Evolutionary conservation across 1,284 basidiomycete species (phyloP), one percentile per base, ranked within the genome.

Genomic region (Pseudozyma hubeiensis): DNA sequence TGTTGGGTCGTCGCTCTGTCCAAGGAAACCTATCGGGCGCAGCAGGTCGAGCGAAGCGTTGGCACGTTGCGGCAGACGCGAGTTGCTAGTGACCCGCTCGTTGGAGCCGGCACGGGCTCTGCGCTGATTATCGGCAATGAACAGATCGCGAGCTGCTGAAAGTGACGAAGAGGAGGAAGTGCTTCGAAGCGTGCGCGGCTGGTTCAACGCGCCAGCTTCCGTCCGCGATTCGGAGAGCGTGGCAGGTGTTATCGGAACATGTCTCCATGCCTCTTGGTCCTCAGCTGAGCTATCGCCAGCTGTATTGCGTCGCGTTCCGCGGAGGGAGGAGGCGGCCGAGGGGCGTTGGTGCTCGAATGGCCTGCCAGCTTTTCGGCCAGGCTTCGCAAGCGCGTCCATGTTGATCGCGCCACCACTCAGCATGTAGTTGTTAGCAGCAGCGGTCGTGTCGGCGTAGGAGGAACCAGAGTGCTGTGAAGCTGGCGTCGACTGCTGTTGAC

Each of bases 131-230:
- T 44, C 56, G 8, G 53, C 51, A 6, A 46, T 13, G 34, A 41
- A 53, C 4, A 53, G 50, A 7, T 60, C 53, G 13, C 55, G 56
- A 39, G 45, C 52, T 24, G 59, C 52, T 5, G 68, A 65, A 10
- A 74, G 61, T 10, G 71, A 65, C 11, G 71, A 74, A 4, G 66
- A 65, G 7, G 71, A 68, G 7, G 66, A 65, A 4, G 66, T 34
- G 39, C 48, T 62, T 30, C 71, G 65, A 10, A 74, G 71, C 1
- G 55, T 53, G 31, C 37, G 58, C 13, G 63, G 62, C 31, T 54
- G 52, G 17, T 47, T 55, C 5, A 60, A 41, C 24, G 48, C 53
- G 11, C 45, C 40, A 8, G 69, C 69, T 29, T 59, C 64, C 1
- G 58, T 51, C 5, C 34, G 48, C 4, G 62, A 65, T 7, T 49